phyloP scores from a whole-genome alignment of 495 filamentous ascomycete genomes.

The Neurospora sp. region DNA sequence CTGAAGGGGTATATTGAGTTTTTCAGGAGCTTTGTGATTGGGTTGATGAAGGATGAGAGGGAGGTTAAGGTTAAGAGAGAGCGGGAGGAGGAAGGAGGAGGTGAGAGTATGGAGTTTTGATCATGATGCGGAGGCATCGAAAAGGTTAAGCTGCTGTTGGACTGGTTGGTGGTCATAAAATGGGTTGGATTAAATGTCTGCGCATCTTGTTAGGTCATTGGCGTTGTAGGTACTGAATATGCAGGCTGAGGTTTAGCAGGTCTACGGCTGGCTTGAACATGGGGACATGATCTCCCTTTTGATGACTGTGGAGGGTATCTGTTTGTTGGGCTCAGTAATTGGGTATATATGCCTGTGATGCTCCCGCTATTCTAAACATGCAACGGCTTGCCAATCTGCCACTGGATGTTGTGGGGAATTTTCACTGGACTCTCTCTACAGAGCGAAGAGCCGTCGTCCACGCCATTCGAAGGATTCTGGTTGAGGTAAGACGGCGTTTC shows the following conservation, averaged over 20 bases:
- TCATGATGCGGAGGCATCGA: too few species aligned
- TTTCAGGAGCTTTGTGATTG: constrained; percentile 72
- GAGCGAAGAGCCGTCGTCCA: background rate
- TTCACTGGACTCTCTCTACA: background rate
- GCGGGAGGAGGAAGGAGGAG: constrained; percentile 32
- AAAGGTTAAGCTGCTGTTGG: too few species aligned
- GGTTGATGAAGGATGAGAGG: constrained; percentile 72
- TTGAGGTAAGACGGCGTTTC: background rate
- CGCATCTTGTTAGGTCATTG: background rate
- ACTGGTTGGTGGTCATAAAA: background rate
- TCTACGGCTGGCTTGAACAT: background rate
- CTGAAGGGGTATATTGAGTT: constrained; percentile 86
- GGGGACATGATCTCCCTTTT: background rate
- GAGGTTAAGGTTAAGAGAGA: constrained; percentile 63
- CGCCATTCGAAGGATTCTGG: background rate
- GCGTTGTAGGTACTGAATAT: background rate
- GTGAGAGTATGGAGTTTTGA: constrained; percentile 51
- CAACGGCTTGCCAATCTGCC: background rate
- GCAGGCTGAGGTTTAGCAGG: background rate
- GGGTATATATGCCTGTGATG: background rate
- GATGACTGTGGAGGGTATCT: background rate
- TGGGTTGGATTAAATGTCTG: background rate
- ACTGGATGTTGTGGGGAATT: background rate
- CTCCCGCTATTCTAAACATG: background rate
- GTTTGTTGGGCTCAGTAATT: background rate